Conservation (phyloP, 2,329 filamentous ascomycete species). For the Podosphaera xanthii region DNA sequence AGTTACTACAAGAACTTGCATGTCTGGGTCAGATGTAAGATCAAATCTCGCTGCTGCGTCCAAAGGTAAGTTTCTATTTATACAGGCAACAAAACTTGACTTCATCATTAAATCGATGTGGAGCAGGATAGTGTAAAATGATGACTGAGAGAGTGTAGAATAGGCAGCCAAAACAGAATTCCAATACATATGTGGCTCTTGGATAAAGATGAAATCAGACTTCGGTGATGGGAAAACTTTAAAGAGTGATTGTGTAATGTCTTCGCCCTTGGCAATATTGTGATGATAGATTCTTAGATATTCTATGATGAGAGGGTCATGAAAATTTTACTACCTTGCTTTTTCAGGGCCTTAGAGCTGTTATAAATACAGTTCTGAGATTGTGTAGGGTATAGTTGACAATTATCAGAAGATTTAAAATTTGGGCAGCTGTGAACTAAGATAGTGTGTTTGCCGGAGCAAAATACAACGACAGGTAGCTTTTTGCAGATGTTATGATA, state of each 20-base stretch:
- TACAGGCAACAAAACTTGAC: background rate
- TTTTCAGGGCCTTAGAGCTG: background rate
- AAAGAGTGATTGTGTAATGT: background rate
- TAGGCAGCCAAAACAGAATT: background rate
- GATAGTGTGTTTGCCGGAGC: no score
- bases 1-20: background rate
- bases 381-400: background rate
- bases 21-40: background rate
- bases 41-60: background rate
- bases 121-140: background rate
- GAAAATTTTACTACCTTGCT: background rate
- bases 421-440: no score
- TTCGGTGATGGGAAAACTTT: background rate
- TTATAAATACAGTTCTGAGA: background rate
- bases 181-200: background rate
- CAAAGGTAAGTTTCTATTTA: background rate
- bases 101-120: background rate
- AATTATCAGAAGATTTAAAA: no score
- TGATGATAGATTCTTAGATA: background rate
- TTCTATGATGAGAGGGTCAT: background rate
- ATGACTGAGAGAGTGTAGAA: background rate
- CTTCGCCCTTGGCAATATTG: background rate
- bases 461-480: no score
- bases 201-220: background rate
- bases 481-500: no score